Percentiles rank a stretch among this genome's conserved stretches.
Evolutionary conservation across 2,329 filamentous ascomycete genomes (phyloP).

Genomic region (Berkeleyomyces rouxiae): DNA sequence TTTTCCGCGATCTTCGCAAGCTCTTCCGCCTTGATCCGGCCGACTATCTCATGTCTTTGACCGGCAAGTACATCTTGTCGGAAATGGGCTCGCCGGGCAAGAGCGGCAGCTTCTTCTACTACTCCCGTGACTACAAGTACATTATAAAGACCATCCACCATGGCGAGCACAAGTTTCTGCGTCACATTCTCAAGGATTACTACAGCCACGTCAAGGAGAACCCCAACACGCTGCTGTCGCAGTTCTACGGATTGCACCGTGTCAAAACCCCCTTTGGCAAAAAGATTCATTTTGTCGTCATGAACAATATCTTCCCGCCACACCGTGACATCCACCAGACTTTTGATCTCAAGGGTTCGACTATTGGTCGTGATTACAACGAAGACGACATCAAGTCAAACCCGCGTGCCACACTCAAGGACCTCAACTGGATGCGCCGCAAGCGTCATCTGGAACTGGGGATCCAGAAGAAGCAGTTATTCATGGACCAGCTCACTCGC

Average conservation of each 20-base stretch:
- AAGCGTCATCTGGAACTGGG: slow-evolving; percentile 78
- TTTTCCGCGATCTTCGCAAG: slow-evolving; percentile 79
- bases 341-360: slow-evolving; percentile 93
- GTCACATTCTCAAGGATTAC: slow-evolving; percentile 77
- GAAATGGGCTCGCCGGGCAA: slow-evolving; percentile 95
- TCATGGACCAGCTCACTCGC: slow-evolving; percentile 72
- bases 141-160: slow-evolving; percentile 99
- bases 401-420: slow-evolving; percentile 83
- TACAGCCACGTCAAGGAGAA: slow-evolving; percentile 85
- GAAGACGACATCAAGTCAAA: slow-evolving; percentile 81
- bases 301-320: slow-evolving; percentile 98
- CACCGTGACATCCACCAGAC: slow-evolving; percentile 95
- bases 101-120: slow-evolving; percentile 99
- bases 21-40: slow-evolving; percentile 87
- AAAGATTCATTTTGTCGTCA: slow-evolving; percentile 98
- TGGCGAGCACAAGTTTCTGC: slow-evolving; percentile 73
- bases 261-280: slow-evolving; percentile 97
- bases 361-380: slow-evolving; percentile 75
- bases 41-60: slow-evolving; percentile 95
- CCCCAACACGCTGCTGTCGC: slow-evolving; percentile 89
- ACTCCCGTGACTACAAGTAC: slow-evolving; percentile 98
- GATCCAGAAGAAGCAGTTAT: slow-evolving; percentile 70
- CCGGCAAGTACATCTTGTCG: slow-evolving; percentile 95
- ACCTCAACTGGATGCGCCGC: slow-evolving; percentile 86
- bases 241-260: slow-evolving; percentile 92